Conservation (phyloP, 495 filamentous ascomycete genomes). For the Parathielavia hyrcaniae region DNA sequence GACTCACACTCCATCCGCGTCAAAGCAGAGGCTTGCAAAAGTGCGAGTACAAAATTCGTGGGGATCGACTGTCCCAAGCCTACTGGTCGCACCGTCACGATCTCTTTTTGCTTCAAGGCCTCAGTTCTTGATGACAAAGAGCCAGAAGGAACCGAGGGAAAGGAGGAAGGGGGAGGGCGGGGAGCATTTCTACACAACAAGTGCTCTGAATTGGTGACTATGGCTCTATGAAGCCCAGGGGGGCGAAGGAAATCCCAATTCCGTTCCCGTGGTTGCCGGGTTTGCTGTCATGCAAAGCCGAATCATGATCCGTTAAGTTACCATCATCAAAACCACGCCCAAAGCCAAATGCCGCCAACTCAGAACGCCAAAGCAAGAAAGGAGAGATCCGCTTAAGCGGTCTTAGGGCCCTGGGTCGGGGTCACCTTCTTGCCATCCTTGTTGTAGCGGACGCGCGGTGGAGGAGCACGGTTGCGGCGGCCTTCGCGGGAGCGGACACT, state of each 20-base stretch:
- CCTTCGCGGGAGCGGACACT: conserved; percentile 97
- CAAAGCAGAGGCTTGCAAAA: no score
- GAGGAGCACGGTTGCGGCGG: conserved; percentile 97
- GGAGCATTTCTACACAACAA: conserved; percentile 21
- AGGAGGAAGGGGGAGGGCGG: neutral
- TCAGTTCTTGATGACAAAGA: neutral
- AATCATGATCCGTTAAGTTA: conserved; percentile 28
- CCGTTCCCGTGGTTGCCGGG: conserved; percentile 26
- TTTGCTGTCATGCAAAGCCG: conserved; percentile 22
- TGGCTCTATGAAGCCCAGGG: conserved; percentile 24
- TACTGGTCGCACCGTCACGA: neutral
- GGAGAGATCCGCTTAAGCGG: conserved; percentile 21
- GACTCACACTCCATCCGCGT: no score
- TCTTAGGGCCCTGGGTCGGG: conserved; percentile 64
- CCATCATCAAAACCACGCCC: conserved; percentile 22
- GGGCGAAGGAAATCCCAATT: conserved; percentile 21
- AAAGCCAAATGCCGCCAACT: conserved; percentile 28
- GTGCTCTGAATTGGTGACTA: conserved; percentile 34
- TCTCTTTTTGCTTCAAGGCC: neutral
- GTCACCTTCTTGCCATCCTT: conserved; percentile 99
- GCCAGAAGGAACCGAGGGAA: neutral
- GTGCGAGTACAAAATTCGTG: no score
- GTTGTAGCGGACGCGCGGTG: conserved; percentile 96
- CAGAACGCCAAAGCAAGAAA: conserved; percentile 28
- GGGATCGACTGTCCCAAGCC: no score